phyloP scores from a whole-genome alignment of 1,284 basidiomycete species.

The Hypsizygus ulmarius region DNA sequence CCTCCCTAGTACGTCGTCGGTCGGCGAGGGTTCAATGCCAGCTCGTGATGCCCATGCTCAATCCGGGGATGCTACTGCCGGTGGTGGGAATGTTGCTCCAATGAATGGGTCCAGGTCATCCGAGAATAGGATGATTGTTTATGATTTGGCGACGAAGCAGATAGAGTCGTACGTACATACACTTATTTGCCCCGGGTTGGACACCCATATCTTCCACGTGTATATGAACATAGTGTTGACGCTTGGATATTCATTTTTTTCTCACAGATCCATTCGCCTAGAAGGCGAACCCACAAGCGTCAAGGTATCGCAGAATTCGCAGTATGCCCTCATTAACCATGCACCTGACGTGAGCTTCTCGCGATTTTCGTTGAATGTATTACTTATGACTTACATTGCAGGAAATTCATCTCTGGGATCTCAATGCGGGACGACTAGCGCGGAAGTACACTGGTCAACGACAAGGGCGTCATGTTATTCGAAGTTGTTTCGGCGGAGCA shows the following conservation, averaged over 20 bases:
- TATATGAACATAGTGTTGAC: conserved; percentile 7
- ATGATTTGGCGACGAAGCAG: conserved; percentile 66
- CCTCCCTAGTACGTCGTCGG: conserved; percentile 26
- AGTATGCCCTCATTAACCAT: conserved; percentile 84
- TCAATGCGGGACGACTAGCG: conserved; percentile 65
- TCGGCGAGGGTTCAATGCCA: conserved; percentile 31
- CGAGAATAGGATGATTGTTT: conserved; percentile 72
- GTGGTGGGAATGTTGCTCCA: conserved; percentile 37
- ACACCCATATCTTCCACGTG: neutral
- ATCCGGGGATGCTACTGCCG: conserved; percentile 26
- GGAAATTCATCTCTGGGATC: conserved; percentile 89
- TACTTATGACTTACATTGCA: conserved; percentile 32
- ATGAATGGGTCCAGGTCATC: conserved; percentile 37
- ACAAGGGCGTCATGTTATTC: conserved; percentile 81
- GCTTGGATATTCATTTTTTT: conserved; percentile 9
- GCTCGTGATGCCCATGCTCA: conserved; percentile 36
- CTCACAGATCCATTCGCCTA: conserved; percentile 58
- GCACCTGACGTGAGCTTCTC: conserved; percentile 71
- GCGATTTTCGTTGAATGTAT: conserved; percentile 8
- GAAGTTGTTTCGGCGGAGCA: conserved; percentile 92
- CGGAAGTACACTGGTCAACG: conserved; percentile 82
- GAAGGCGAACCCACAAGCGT: conserved; percentile 86
- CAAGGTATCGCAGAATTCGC: conserved; percentile 84
- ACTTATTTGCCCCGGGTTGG: neutral
- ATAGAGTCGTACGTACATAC: conserved; percentile 54